Percentiles rank a stretch among this genome's conserved stretches.
These are phyloP conservation scores for Epichloe sibirici DNA, from an alignment of 2,329 filamentous ascomycete species.

Conservation along the genomic window DNA sequence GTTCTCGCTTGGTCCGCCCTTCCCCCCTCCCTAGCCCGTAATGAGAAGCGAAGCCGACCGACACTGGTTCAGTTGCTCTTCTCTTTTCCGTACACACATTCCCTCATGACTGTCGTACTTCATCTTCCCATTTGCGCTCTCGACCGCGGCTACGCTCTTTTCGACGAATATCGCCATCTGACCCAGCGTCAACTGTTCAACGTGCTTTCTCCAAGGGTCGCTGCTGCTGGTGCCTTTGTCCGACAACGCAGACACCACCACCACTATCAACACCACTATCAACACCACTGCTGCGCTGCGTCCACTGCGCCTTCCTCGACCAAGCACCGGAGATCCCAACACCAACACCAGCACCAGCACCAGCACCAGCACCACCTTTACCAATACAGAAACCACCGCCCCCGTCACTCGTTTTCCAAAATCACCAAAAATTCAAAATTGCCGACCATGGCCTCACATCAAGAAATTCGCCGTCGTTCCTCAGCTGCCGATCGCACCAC, in stretches of 20 bases:
- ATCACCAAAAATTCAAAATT: slow-evolving; percentile 11
- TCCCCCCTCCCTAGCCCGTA: background rate
- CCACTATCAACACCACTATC: background rate
- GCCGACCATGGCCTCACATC: slow-evolving; percentile 22
- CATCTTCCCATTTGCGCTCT: slow-evolving; percentile 34
- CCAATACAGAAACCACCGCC: background rate
- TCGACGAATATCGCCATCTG: slow-evolving; percentile 32
- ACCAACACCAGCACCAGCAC: background rate
- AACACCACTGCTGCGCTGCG: slow-evolving; percentile 10
- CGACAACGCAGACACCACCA: slow-evolving; percentile 22
- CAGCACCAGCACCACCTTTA: slow-evolving; percentile 15
- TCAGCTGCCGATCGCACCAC: slow-evolving; percentile 25
- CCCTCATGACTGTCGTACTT: slow-evolving; percentile 32
- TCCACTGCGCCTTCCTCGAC: slow-evolving; percentile 26
- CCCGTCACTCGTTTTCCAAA: slow-evolving; percentile 9
- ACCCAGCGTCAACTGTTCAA: slow-evolving; percentile 26
- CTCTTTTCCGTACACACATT: slow-evolving; percentile 11
- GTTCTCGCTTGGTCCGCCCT: background rate
- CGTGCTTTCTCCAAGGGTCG: slow-evolving; percentile 31
- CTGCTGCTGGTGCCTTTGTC: slow-evolving; percentile 26
- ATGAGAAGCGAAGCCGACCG: slow-evolving; percentile 9
- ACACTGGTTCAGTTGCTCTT: slow-evolving; percentile 11
- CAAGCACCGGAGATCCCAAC: slow-evolving; percentile 18
- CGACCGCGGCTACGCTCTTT: slow-evolving; percentile 32
- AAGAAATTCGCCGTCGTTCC: slow-evolving; percentile 28